These are phyloP conservation scores for Ambrosiella cleistominuta DNA, from an alignment of 2,329 filamentous ascomycete species.

Conservation along the genomic window DNA sequence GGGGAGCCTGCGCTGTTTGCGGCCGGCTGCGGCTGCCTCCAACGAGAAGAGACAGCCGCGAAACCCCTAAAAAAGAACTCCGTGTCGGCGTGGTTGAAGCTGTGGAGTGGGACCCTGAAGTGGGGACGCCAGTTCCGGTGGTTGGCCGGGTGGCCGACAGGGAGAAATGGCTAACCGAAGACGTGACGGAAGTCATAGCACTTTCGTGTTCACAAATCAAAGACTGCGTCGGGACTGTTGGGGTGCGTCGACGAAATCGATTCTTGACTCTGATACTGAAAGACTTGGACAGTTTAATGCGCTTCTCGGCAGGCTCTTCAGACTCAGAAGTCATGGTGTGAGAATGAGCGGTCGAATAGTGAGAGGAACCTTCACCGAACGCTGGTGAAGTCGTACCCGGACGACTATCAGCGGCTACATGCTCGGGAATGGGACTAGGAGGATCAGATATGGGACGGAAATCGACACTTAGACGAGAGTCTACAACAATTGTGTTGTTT, in stretches of 20 bases:
- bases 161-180: constrained; percentile 9
- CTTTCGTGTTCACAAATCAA: constrained; percentile 2
- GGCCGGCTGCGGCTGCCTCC: constrained; percentile 8
- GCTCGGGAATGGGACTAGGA: not conserved
- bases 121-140: not conserved
- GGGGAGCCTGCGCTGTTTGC: not conserved
- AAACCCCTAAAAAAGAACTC: constrained; percentile 13
- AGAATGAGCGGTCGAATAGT: constrained; percentile 4
- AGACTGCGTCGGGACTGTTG: not conserved
- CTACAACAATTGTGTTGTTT: constrained; percentile 7
- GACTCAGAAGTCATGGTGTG: not conserved
- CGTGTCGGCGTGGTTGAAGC: not conserved
- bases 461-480: constrained; percentile 9
- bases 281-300: not conserved
- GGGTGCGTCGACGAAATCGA: constrained; percentile 11
- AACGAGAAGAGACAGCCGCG: constrained; percentile 11
- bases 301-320: constrained; percentile 1
- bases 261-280: constrained; percentile 9
- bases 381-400: constrained; percentile 4
- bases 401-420: not conserved
- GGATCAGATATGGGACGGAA: not conserved
- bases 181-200: constrained; percentile 5
- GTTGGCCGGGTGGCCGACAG: not conserved
- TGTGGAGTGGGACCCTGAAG: not conserved
- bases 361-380: constrained; percentile 5